phyloP scores from a whole-genome alignment of 106 monocot genomes.

The Chionographis japonica region DNA sequence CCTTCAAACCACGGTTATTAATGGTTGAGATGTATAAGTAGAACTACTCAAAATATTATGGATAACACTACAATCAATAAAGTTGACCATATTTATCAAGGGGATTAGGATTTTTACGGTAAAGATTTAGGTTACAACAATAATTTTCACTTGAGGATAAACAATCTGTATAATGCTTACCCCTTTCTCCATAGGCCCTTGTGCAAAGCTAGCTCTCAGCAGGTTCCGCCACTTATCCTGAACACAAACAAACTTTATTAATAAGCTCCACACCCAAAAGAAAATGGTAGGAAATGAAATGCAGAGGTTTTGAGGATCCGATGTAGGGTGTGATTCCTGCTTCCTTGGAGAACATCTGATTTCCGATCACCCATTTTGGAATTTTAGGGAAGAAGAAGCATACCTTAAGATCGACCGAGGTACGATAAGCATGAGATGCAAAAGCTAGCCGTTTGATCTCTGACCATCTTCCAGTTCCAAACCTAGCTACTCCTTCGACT shows the following conservation, averaged over 20 bases:
- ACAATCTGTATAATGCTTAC: constrained; percentile 14
- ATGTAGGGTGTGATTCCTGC: no score
- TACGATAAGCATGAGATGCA: constrained; percentile 64
- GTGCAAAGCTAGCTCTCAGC: constrained; percentile 64
- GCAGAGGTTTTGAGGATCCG: not conserved
- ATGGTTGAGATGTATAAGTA: no score
- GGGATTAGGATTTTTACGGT: no score
- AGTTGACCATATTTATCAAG: no score
- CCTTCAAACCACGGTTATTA: no score
- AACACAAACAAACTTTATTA: not conserved
- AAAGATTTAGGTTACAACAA: not conserved
- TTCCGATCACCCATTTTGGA: no score
- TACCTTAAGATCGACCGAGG: constrained; percentile 95
- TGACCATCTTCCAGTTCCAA: constrained; percentile 90
- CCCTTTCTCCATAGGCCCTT: constrained; percentile 24
- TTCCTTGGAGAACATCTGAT: no score
- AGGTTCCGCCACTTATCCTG: constrained; percentile 95
- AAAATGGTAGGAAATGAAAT: not conserved
- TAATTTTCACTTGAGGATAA: not conserved
- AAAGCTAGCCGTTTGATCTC: constrained; percentile 64
- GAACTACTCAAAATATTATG: no score
- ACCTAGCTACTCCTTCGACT: constrained; percentile 77
- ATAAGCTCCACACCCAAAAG: no score
- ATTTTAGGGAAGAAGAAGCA: no score
- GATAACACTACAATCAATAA: no score